phyloP scores from a whole-genome alignment of 345 rosid species.

The Boechera retrofracta region DNA sequence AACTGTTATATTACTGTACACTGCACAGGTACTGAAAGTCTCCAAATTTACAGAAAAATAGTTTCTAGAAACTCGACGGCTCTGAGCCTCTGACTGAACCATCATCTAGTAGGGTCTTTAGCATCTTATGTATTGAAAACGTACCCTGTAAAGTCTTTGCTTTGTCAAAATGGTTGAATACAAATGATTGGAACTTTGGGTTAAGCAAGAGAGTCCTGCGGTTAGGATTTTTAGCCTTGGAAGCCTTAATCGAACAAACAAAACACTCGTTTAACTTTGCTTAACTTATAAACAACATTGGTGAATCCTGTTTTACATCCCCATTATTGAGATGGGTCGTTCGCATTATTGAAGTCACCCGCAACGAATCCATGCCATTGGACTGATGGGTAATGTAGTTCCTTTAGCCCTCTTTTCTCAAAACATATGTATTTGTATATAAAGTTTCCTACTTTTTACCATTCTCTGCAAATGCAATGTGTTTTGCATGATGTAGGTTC shows the following conservation, averaged over 20 bases:
- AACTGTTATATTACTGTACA: conserved; percentile 20
- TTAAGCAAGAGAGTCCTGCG: conserved; percentile 6
- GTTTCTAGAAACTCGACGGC: conserved; percentile 1
- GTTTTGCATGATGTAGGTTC: conserved; percentile 15
- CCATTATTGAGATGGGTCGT: neutral
- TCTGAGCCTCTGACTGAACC: conserved; percentile 10
- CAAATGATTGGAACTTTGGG: conserved; percentile 4
- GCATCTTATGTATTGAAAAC: conserved; percentile 16
- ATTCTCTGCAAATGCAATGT: neutral
- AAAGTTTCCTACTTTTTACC: neutral
- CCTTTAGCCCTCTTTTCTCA: neutral
- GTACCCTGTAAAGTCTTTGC: neutral
- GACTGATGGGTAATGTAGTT: conserved; percentile 13
- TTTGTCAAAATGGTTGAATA: conserved; percentile 11
- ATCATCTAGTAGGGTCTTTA: conserved; percentile 8
- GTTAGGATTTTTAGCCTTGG: neutral
- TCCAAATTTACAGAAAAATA: conserved; percentile 2
- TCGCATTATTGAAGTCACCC: neutral
- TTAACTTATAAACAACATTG: conserved; percentile 9
- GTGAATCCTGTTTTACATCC: conserved; percentile 23
- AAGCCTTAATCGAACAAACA: neutral
- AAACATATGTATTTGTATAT: neutral
- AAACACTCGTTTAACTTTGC: neutral
- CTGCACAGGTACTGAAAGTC: neutral
- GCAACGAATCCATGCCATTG: conserved; percentile 13